phyloP scores from a whole-genome alignment of 768 basidiomycete genomes.

The Naematelia aurantialba region DNA sequence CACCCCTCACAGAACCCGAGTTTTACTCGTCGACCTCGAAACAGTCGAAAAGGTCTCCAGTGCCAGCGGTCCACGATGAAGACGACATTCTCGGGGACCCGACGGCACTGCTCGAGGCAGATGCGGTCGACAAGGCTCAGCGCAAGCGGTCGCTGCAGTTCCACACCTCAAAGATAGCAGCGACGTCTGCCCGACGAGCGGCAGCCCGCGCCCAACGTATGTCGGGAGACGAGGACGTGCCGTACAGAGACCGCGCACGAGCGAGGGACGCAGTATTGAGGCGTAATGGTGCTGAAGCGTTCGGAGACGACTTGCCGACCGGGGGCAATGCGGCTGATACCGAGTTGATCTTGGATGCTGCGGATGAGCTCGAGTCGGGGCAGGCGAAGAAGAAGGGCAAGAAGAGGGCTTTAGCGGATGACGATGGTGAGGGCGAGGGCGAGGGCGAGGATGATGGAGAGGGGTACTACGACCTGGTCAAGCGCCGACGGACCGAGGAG shows the following conservation, averaged over 20 bases:
- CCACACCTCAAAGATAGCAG: slow-evolving; percentile 88
- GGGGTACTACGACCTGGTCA: slow-evolving; percentile 88
- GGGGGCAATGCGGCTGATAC: slow-evolving; percentile 49
- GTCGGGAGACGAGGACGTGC: slow-evolving; percentile 93
- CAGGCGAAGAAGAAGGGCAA: slow-evolving; percentile 51
- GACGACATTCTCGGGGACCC: slow-evolving; percentile 67
- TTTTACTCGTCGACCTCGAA: slow-evolving; percentile 54
- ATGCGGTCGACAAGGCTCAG: slow-evolving; percentile 76
- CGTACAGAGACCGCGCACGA: slow-evolving; percentile 68
- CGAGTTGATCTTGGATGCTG: slow-evolving; percentile 45
- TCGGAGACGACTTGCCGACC: neutral
- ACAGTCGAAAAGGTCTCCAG: slow-evolving; percentile 8
- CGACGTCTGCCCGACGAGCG: slow-evolving; percentile 68
- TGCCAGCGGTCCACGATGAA: slow-evolving; percentile 25
- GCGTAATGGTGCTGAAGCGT: slow-evolving; percentile 44
- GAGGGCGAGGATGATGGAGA: slow-evolving; percentile 54
- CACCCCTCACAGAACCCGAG: slow-evolving; percentile 67
- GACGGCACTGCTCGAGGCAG: slow-evolving; percentile 63
- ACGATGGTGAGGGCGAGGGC: slow-evolving; percentile 21
- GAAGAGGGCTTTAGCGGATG: slow-evolving; percentile 22
- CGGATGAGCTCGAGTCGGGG: slow-evolving; percentile 52
- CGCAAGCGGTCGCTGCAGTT: slow-evolving; percentile 81
- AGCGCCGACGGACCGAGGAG: slow-evolving; percentile 64
- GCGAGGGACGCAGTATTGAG: slow-evolving; percentile 48
- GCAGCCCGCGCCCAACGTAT: slow-evolving; percentile 66